These are phyloP conservation scores for Fusarium neocosmosporiellum DNA, from an alignment of 2,329 filamentous ascomycete species.

Conservation along the genomic window DNA sequence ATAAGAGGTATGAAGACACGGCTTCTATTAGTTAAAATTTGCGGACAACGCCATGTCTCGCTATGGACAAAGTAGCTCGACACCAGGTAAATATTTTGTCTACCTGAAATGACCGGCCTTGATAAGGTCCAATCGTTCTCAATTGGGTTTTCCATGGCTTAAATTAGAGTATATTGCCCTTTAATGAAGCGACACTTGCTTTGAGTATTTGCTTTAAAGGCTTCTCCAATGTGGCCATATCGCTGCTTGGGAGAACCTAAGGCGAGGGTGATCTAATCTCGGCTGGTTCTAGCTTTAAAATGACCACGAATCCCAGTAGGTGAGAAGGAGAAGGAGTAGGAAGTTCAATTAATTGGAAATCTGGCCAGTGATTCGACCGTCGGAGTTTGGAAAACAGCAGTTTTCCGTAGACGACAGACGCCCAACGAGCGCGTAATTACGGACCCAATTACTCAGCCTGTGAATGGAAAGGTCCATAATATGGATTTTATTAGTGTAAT, in stretches of 20 bases:
- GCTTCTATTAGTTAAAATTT: background rate
- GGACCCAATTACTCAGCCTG: constrained; percentile 3
- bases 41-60: too few relatives aligned
- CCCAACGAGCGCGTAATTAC: background rate
- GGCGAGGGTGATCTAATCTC: too few relatives aligned
- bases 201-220: background rate
- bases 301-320: background rate
- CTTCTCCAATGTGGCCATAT: background rate
- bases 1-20: background rate
- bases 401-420: constrained; percentile 13
- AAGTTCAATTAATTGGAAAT: background rate
- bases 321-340: too few relatives aligned
- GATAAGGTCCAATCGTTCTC: too few relatives aligned
- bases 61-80: background rate
- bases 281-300: background rate
- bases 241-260: background rate
- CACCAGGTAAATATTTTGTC: background rate
- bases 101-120: too few relatives aligned
- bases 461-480: background rate
- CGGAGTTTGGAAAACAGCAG: constrained; percentile 30
- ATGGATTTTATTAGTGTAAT: background rate
- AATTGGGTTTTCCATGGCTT: too few relatives aligned
- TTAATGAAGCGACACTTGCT: background rate
- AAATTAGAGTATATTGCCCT: accelerated
- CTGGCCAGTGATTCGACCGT: too few relatives aligned